A percentile compares a stretch with the other conserved stretches of the same genome.
Evolutionary conservation across 2,329 filamentous ascomycete genomes (phyloP).

Genomic region (Boeremia exigua): DNA sequence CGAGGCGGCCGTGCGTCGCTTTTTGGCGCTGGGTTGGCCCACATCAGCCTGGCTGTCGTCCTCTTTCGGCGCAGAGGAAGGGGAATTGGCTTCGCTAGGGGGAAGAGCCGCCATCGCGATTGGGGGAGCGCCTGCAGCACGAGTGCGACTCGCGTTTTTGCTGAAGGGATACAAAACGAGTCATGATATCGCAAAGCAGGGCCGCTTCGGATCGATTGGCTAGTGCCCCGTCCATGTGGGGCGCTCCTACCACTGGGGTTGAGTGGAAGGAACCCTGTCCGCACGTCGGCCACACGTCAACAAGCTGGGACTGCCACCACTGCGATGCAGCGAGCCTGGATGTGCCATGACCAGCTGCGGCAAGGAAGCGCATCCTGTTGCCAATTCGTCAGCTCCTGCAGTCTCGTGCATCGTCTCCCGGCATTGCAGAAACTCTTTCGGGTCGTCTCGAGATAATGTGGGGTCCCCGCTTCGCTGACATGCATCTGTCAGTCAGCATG

Average conservation of each 20-base stretch:
- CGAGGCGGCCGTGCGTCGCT: slow-evolving; percentile 52
- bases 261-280: no score
- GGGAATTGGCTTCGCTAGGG: slow-evolving; percentile 29
- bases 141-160: slow-evolving; percentile 8
- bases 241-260: not conserved
- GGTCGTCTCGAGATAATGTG: slow-evolving; percentile 4
- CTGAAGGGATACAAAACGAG: slow-evolving; percentile 4
- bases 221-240: not conserved
- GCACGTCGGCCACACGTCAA: not conserved
- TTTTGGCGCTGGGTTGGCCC: slow-evolving; percentile 31
- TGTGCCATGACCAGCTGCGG: no score
- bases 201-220: not conserved
- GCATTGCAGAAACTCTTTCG: not conserved
- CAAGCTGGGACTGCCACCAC: not conserved
- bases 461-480: slow-evolving; percentile 15
- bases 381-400: no score
- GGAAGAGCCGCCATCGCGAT: slow-evolving; percentile 27
- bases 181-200: slow-evolving; percentile 5
- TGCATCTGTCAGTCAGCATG: slow-evolving; percentile 6
- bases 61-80: slow-evolving; percentile 14
- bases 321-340: not conserved
- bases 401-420: not conserved
- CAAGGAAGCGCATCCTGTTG: not conserved
- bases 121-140: slow-evolving; percentile 9
- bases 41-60: slow-evolving; percentile 25